A percentile compares a stretch with the other conserved stretches of the same genome.
Conservation (phyloP, 768 basidiomycete genomes). For the Phaeolepiota aurea region DNA sequence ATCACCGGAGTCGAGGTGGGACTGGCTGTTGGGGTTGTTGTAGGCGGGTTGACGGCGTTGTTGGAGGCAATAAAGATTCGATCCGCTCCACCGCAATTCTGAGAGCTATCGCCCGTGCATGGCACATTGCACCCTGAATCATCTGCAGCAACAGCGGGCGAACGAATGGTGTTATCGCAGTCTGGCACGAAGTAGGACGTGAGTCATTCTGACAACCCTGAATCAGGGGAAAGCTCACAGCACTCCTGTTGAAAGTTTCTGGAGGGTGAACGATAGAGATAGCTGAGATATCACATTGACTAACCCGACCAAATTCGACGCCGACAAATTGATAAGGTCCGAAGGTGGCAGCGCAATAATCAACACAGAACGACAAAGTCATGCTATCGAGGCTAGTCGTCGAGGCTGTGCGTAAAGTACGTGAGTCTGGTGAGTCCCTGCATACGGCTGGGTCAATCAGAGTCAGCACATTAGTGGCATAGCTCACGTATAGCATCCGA, state of each 20-base stretch:
- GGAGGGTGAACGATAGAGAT: background rate
- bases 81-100: conserved; percentile 9
- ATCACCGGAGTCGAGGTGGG: background rate
- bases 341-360: conserved; percentile 3
- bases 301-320: conserved; percentile 7
- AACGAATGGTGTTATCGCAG: conserved; percentile 5
- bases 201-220: background rate
- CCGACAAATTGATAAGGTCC: conserved; percentile 6
- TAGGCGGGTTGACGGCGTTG: background rate
- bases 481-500: background rate
- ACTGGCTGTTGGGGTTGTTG: background rate
- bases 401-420: conserved; percentile 3
- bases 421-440: conserved; percentile 2
- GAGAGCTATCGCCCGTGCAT: conserved; percentile 8
- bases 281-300: background rate
- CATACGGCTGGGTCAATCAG: background rate
- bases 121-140: conserved; percentile 11
- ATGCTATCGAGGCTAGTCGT: conserved; percentile 1
- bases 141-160: background rate
- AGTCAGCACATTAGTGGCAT: background rate
- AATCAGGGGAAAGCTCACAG: conserved; percentile 2
- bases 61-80: background rate
- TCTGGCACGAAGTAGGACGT: conserved; percentile 1
- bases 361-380: conserved; percentile 6
- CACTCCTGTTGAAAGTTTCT: conserved; percentile 5